Base-by-base conservation (phyloP, 805 yeast genomes). In the Teunomyces panamensis region DNA sequence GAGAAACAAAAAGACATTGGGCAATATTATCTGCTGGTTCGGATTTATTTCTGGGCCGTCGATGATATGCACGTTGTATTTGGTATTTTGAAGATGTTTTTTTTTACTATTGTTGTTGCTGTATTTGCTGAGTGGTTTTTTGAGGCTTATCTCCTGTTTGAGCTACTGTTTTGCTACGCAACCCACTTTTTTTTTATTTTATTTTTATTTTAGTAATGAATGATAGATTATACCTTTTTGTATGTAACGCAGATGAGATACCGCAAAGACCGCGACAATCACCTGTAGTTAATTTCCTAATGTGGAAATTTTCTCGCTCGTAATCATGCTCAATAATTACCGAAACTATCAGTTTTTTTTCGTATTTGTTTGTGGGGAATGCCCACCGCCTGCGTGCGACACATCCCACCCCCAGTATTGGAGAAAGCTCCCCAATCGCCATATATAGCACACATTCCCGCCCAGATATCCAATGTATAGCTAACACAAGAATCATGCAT, bases 41-140 rank as follows among this genome's bases (percentile, higher is more conserved):
- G 97, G 98, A 6, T 85, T 94, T 46, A 84, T 89, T 42, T 75
- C 85, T 7, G 97, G 97, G 1, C 98, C 98, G 7, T 84, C 96
- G 49, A 67, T 94, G 58, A 81, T 91, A 73, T 87, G 96, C 62
- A 81, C 95, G 0, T 71, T 89, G 53, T 92, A 92, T 60, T 71
- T 94, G 49, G 81, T 90, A 42, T 49, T 36, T 30, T 49, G 36
- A 32, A 20, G 24, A 20, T 20, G 24, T 4, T 20, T 20, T 20
- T 20, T 16, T 16, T 17, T 20, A 20, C 5, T 20, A 20, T 20
- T 4, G 5, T 20, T 20, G 24, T 20, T 20, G 24, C 5, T 20
- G 24, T 4, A 3, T 20, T 20, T 1, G 24, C 17, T 17, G 17
- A 3, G 17, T 17, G 17, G 17, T 17, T 17, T 17, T 17, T 17